Evolutionary conservation across 208 protist species (phyloP).

Genomic region (Trypanosoma vivax): DNA sequence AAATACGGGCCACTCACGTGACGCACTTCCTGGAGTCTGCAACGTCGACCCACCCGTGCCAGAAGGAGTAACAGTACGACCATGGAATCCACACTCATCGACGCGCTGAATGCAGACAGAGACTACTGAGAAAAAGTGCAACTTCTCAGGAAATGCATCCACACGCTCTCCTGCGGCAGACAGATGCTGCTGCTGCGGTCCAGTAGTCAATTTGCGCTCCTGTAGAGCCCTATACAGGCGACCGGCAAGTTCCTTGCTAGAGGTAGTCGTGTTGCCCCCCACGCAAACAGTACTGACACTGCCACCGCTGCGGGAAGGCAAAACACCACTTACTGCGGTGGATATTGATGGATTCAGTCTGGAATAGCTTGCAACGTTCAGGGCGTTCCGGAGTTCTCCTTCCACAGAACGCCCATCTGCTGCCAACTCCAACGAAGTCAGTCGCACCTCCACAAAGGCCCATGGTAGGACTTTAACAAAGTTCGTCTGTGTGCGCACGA

Average conservation of each 20-base stretch:
- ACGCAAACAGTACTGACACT: conserved; percentile 1
- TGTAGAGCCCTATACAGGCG: conserved; percentile 44
- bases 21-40: conserved; percentile 2
- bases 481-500: conserved; percentile 61
- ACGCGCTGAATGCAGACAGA: conserved; percentile 60
- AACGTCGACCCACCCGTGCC: conserved; percentile 20
- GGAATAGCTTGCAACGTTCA: not conserved
- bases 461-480: conserved; percentile 54
- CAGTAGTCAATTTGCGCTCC: conserved; percentile 19
- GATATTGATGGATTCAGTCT: too few relatives aligned
- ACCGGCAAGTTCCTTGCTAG: conserved; percentile 33
- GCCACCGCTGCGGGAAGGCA: not conserved
- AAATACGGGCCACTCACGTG: conserved; percentile 30
- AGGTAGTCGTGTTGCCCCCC: not conserved
- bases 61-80: conserved; percentile 20
- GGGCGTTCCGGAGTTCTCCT: conserved; percentile 5
- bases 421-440: conserved; percentile 24
- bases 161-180: conserved; percentile 28
- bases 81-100: conserved; percentile 51
- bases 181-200: not conserved
- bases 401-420: conserved; percentile 7
- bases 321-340: not conserved
- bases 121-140: conserved; percentile 39
- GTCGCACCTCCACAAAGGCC: conserved; percentile 54
- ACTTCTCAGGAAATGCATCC: conserved; percentile 34